Conservation (phyloP, 2,329 filamentous ascomycete species). For the Thielaviopsis musarum region DNA sequence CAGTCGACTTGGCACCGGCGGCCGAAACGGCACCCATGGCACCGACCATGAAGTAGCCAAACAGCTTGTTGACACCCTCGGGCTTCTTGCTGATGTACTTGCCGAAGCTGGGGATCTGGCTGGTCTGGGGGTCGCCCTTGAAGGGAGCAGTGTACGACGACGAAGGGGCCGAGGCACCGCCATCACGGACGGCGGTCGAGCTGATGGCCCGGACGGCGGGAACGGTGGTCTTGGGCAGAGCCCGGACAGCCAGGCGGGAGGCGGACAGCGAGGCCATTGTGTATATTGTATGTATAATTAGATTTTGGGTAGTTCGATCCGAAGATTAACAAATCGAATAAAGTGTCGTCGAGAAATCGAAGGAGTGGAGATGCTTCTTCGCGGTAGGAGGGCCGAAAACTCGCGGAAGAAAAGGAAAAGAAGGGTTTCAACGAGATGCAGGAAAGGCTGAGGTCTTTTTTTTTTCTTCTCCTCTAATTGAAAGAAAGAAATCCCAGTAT, state of each 20-base stretch:
- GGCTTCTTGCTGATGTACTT: slow-evolving; percentile 62
- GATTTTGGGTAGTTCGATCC: background rate
- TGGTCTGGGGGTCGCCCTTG: slow-evolving; percentile 39
- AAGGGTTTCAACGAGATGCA: slow-evolving; percentile 11
- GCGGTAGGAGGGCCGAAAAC: slow-evolving; percentile 12
- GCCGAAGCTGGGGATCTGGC: slow-evolving; percentile 74
- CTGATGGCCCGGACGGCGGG: slow-evolving; percentile 36
- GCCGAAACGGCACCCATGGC: slow-evolving; percentile 83
- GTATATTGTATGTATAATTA: slow-evolving; percentile 12
- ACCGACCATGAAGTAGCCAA: slow-evolving; percentile 97
- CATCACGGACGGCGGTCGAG: slow-evolving; percentile 32
- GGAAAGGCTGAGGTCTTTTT: slow-evolving; percentile 32
- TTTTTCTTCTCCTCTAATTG: background rate
- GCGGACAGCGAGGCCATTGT: slow-evolving; percentile 54
- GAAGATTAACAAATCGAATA: background rate
- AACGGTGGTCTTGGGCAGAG: slow-evolving; percentile 25
- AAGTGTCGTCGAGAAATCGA: slow-evolving; percentile 1
- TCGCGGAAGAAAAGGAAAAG: slow-evolving; percentile 14
- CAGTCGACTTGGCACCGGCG: slow-evolving; percentile 90
- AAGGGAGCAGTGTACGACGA: slow-evolving; percentile 45
- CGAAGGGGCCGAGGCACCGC: slow-evolving; percentile 22
- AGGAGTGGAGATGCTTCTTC: slow-evolving; percentile 11
- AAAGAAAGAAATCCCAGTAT: background rate
- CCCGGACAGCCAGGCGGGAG: slow-evolving; percentile 53
- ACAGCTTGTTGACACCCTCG: slow-evolving; percentile 64